Evolutionary conservation across 805 yeast species (phyloP), one percentile per base, ranked within the genome.

Genomic region (Ogataea trehaloabstinens): DNA sequence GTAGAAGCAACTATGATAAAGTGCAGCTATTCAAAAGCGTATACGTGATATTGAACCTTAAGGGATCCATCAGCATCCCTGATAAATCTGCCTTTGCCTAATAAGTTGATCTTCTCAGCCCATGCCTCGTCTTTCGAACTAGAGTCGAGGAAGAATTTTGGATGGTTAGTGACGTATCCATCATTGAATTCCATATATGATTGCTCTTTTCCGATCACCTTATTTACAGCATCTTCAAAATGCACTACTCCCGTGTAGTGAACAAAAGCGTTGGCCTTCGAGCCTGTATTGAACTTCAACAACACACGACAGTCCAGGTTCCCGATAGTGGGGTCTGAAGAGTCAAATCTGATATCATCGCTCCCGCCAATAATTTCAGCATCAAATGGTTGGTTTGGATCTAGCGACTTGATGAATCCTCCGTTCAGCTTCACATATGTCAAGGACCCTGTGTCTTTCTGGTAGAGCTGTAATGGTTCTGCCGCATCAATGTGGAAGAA

Each of bases 51-150:
- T 60, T 80, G 84, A 28, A 80, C 84, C 44, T 61, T 68, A 41
- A 76, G 56, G 2, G 25, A 47, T 16, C 74, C 78, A 5, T 63
- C 52, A 4, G 56, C 64, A 44, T 72, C 74, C 49, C 80, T 67
- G 34, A 73, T 52, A 51, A 79, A 78, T 41, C 82, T 68, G 24
- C 87, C 86, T 53, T 71, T 75, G 16, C 83, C 86, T 17, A 77
- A 34, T 40, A 78, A 64, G 47, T 68, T 73, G 54, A 72, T 70
- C 33, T 60, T 54, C 30, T 62, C 46, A 13, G 71, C 70, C 87
- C 87, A 80, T 46, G 65, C 55, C 48, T 72, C 74, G 12, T 61
- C 70, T 28, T 61, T 68, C 27, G 68, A 66, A 17, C 54, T 59
- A 11, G 63, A 68, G 43, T 68, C 76, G 15, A 77, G 55, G 32